These are phyloP conservation scores for Acanthamoeba sp. DNA, from an alignment of 208 protist genomes.

Conservation along the genomic window DNA sequence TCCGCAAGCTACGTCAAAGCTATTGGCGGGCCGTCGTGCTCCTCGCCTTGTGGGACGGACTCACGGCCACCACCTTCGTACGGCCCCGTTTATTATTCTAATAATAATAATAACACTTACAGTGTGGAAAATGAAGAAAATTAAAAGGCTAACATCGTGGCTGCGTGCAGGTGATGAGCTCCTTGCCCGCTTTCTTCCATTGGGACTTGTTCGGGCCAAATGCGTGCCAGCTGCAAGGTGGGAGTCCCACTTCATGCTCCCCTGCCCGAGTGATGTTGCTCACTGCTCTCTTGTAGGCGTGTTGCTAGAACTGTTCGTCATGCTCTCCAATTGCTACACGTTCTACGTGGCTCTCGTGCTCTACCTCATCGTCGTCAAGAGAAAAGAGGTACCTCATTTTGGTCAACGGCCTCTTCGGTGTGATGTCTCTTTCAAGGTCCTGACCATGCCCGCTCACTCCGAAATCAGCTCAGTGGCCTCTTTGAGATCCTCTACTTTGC, in stretches of 20 bases:
- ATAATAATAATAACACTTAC: too few species aligned
- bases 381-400: slow-evolving; percentile 7
- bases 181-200: background rate
- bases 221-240: slow-evolving; percentile 24
- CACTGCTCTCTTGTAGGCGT: background rate
- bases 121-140: too few species aligned
- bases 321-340: slow-evolving; percentile 4
- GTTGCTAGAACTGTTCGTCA: background rate
- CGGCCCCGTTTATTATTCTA: background rate
- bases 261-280: background rate
- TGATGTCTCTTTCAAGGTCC: too few species aligned
- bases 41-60: background rate
- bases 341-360: slow-evolving; percentile 34
- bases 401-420: too few species aligned
- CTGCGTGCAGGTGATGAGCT: background rate
- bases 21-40: slow-evolving; percentile 13
- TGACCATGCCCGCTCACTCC: background rate
- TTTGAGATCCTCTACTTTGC: slow-evolving; percentile 34
- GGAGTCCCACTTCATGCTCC: background rate
- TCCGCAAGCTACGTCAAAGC: slow-evolving; percentile 10
- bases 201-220: background rate
- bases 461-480: background rate
- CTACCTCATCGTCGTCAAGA: slow-evolving; percentile 43
- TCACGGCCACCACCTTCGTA: background rate
- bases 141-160: background rate